Percentiles rank a stretch among this genome's conserved stretches.
Conservation (phyloP, 352 stramenopile species). For the Globisporangium takayamanum region DNA sequence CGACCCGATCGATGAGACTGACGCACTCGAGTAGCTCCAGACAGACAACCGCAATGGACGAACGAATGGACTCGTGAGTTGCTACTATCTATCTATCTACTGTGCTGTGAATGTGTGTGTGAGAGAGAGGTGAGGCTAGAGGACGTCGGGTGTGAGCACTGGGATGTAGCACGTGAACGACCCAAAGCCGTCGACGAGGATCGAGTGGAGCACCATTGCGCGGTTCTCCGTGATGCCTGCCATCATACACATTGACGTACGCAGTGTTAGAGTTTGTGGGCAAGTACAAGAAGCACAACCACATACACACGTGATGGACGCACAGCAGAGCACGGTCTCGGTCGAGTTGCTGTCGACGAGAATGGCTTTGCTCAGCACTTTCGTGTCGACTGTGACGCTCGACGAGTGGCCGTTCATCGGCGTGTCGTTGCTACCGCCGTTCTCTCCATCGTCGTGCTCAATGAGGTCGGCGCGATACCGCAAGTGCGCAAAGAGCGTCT, state of each 20-base stretch:
- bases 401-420: conserved; percentile 20
- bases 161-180: conserved; percentile 83
- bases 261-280: background rate
- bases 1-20: no score
- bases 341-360: conserved; percentile 63
- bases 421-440: conserved; percentile 1
- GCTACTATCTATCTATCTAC: background rate
- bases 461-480: conserved; percentile 70
- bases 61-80: background rate
- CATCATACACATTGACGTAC: background rate
- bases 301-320: background rate
- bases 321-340: conserved; percentile 71
- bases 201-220: conserved; percentile 73
- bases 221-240: conserved; percentile 70
- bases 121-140: conserved; percentile 6
- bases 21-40: no score
- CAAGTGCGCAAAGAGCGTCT: conserved; percentile 75
- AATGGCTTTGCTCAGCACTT: conserved; percentile 73
- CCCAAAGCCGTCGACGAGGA: conserved; percentile 68
- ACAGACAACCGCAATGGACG: no score
- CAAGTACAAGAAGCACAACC: background rate
- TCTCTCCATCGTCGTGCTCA: conserved; percentile 29
- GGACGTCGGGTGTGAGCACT: conserved; percentile 55
- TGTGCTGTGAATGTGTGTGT: background rate
- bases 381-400: conserved; percentile 72